Conservation (phyloP, 345 rosid species). For the Streptanthus diversifolius region DNA sequence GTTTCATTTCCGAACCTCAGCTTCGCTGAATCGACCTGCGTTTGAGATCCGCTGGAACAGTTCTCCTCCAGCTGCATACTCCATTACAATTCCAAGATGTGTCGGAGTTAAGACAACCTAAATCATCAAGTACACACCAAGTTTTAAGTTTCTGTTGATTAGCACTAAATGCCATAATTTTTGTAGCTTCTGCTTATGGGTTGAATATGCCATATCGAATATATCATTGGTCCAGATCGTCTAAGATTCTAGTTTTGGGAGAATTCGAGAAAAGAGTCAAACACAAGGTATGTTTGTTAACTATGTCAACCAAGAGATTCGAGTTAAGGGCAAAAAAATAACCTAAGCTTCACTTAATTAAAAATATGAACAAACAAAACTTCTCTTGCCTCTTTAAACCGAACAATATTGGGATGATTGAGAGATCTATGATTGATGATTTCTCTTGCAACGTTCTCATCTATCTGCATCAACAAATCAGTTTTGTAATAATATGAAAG, state of each 20-base stretch:
- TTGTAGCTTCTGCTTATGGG: background rate
- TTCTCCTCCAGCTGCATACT: conserved; percentile 78
- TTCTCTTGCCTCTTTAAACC: conserved; percentile 57
- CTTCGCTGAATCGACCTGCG: conserved; percentile 65
- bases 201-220: background rate
- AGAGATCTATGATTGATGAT: conserved; percentile 73
- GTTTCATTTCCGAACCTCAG: conserved; percentile 41
- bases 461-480: conserved; percentile 43
- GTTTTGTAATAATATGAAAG: background rate
- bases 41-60: conserved; percentile 51
- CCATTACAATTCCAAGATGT: conserved; percentile 77
- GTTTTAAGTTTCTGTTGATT: background rate
- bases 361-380: background rate
- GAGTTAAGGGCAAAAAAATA: background rate
- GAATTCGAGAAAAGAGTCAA: background rate
- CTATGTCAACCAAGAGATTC: conserved; percentile 3
- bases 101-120: conserved; percentile 63
- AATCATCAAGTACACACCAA: background rate
- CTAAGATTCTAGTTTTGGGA: background rate
- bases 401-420: conserved; percentile 64
- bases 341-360: background rate
- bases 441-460: conserved; percentile 72
- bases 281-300: background rate
- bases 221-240: background rate
- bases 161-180: background rate